Evolutionary conservation across 257 asterid species (phyloP).

Genomic region (Osmanthus fragrans): DNA sequence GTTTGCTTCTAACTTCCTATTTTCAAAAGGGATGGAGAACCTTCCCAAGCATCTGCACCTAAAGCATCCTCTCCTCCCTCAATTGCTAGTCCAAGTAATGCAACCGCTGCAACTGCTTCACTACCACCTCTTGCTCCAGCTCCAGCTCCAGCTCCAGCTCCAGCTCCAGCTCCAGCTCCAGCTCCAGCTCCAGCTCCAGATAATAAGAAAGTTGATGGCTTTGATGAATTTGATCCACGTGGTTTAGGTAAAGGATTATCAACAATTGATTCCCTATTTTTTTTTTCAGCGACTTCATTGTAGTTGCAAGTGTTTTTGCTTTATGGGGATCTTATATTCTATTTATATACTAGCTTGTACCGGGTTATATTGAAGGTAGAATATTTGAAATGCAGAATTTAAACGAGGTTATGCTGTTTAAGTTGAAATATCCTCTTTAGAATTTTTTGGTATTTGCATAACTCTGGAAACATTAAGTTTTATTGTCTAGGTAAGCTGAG

Average conservation of each 20-base stretch:
- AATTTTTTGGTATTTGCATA: neutral
- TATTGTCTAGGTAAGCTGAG: neutral
- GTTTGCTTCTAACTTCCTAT: slow-evolving; percentile 26
- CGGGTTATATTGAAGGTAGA: neutral
- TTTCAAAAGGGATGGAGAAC: slow-evolving; percentile 66
- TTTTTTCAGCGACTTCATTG: neutral
- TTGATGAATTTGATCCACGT: slow-evolving; percentile 96
- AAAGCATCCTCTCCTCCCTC: slow-evolving; percentile 57
- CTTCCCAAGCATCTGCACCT: slow-evolving; percentile 60
- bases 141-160: slow-evolving; percentile 27
- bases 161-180: slow-evolving; percentile 25
- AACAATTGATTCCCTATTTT: neutral
- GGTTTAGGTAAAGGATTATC: slow-evolving; percentile 59
- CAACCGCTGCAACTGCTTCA: slow-evolving; percentile 36
- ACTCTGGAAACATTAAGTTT: neutral
- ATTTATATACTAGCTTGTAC: neutral
- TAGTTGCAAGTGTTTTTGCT: neutral
- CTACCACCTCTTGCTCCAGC: slow-evolving; percentile 48
- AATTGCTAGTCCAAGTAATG: slow-evolving; percentile 55
- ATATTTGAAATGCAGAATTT: neutral
- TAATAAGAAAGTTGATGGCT: slow-evolving; percentile 52
- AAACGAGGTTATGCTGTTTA: neutral
- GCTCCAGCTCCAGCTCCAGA: slow-evolving; percentile 33
- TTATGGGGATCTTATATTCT: neutral
- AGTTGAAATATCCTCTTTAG: neutral